Evolutionary conservation across 2,329 filamentous ascomycete genomes (phyloP).

Genomic region (Penicillium sp.): DNA sequence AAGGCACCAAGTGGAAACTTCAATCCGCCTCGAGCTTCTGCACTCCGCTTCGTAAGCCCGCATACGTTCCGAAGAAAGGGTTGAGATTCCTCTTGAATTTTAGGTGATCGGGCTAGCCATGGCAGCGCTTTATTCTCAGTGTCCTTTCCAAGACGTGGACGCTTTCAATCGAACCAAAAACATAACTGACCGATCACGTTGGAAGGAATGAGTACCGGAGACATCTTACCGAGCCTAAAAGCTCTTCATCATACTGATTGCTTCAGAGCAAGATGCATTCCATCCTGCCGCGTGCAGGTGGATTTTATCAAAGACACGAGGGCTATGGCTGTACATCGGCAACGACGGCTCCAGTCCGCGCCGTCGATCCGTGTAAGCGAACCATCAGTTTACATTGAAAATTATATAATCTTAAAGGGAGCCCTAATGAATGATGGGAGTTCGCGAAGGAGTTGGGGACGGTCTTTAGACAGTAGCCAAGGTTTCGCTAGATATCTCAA

Average conservation of each 20-base stretch:
- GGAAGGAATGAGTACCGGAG: not conserved
- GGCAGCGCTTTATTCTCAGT: not conserved
- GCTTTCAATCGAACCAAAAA: constrained; percentile 2
- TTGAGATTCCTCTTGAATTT: no score
- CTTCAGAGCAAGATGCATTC: not conserved
- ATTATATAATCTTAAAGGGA: not conserved
- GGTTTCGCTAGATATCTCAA: not conserved
- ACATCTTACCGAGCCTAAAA: not conserved
- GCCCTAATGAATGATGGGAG: not conserved
- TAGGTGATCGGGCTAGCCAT: not conserved
- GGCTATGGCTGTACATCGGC: not conserved
- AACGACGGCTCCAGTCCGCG: constrained; percentile 1
- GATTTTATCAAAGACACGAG: constrained; percentile 1
- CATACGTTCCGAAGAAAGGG: no score
- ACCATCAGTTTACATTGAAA: not conserved
- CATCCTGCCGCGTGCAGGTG: constrained; percentile 1
- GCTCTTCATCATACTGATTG: not conserved
- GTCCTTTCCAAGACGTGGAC: not conserved
- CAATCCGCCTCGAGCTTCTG: no score
- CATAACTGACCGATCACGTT: not conserved
- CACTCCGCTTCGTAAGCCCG: no score
- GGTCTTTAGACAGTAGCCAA: not conserved
- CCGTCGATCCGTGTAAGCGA: not conserved
- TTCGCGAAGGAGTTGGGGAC: no score
- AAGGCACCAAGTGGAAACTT: no score